A percentile compares a stretch with the other conserved stretches of the same genome.
Conservation (phyloP, 805 yeast species). For the Nadsonia fulvescens region DNA sequence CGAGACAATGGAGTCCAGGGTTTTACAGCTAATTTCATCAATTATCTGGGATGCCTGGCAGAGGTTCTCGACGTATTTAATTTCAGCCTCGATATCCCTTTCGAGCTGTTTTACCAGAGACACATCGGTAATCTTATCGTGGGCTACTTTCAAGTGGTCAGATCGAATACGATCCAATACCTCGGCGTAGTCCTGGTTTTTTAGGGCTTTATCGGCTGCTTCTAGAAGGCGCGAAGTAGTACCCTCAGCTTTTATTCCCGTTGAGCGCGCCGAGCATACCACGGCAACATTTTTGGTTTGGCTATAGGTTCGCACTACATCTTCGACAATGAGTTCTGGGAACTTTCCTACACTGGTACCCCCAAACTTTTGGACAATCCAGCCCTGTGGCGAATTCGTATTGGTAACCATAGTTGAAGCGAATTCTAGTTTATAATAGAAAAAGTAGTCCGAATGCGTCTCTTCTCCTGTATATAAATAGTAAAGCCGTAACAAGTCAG, state of each 20-base stretch:
- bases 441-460: too few relatives aligned
- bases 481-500: too few relatives aligned
- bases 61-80: conserved; percentile 48
- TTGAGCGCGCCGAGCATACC: conserved; percentile 88
- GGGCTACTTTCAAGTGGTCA: conserved; percentile 68
- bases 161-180: conserved; percentile 49
- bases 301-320: conserved; percentile 49
- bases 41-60: conserved; percentile 75
- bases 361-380: conserved; percentile 88
- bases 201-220: conserved; percentile 49
- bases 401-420: too few relatives aligned
- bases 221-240: conserved; percentile 72
- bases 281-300: conserved; percentile 55
- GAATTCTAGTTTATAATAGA: too few relatives aligned
- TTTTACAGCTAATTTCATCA: conserved; percentile 79
- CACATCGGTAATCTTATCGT: conserved; percentile 27
- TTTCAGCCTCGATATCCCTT: conserved; percentile 40
- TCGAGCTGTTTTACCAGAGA: conserved; percentile 36
- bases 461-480: too few relatives aligned
- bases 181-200: conserved; percentile 22
- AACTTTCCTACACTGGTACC: conserved; percentile 96
- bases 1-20: conserved; percentile 77
- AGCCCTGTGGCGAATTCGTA: too few relatives aligned
- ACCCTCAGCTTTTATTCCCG: conserved; percentile 82
- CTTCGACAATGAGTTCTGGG: conserved; percentile 65